Evolutionary conservation across 2,329 filamentous ascomycete species (phyloP), one percentile per base, ranked within the genome.

Genomic region (Fusarium sulawesiense): DNA sequence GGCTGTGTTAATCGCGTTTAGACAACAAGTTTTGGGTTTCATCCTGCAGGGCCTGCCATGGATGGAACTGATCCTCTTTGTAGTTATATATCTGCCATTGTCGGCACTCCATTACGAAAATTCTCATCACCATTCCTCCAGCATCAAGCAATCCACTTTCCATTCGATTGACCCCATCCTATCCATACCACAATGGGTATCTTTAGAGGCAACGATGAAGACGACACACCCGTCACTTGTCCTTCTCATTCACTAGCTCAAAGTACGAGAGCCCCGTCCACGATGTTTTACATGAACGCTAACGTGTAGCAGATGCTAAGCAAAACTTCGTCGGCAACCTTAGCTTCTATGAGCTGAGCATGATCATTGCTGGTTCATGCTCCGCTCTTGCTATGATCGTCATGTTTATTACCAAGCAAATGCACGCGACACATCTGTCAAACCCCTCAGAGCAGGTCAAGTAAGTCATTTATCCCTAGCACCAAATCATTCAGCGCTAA

Each of bases 391-490:
- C 62, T 5, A 53, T 72, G 3, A 12, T 67, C 1, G 60, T 69
- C 14, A 74, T 74, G 49, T 48, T 74, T 7, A 41, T 42, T 18
- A 63, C 48, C 13, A 59, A 63, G 3, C 49, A 63, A 16, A 55
- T 74, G 13, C 72, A 74, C 29, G 68, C 68, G 3, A 70, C 72
- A 0, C 72, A 74, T 25, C 63, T 73, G 1, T 65, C 60, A 1
- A 73, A 73, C 10, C 72, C 70, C 0, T 46, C 56, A 4, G 72
- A 74, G n/a, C 72, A 74, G 44, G 51, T 73, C 45, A 74, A 74
- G 72, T 74, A 65, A 8, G 46, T 6, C 5, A n/a, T 13, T 20
- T 3, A 10, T 18, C 2, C n/a, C 7, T 3, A 3, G 2, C 9
- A n/a, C 16, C 6, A 13, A 18, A 11, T 3, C 9, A 12, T n/a